Base-by-base conservation (phyloP, 441 rosid genomes). In the Erodium moschatum region DNA sequence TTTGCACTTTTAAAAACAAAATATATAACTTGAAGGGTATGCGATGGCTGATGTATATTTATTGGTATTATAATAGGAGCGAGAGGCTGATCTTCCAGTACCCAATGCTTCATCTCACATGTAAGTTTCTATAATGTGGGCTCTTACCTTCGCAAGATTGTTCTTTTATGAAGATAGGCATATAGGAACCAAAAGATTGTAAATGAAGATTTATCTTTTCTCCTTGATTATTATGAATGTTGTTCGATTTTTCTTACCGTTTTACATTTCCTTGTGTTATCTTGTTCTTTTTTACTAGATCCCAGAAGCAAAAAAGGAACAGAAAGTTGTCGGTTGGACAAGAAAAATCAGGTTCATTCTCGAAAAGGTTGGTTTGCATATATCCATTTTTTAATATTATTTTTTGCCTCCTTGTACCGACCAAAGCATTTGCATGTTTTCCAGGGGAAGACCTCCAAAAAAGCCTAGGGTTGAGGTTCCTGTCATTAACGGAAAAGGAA, bases 381-480 rank as follows among this genome's bases (percentile, higher is more conserved):
- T 50, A 3, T 29, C 18, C 58, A 8, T 64, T 50, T 50, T 13
- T n/a, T 0, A 12, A n/a, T 70, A 12, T 60, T 19, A 66, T 58
- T 48, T 10, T 50, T 4, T 24, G 29, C 13, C 11, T 24, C 10
- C 64, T 12, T 5, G 33, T 27, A 46, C 38, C 35, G 62, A 60
- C 76, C 72, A 44, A 67, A 66, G 10, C 12, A 19, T 20, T 3
- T 40, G 62, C 65, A 63, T 68, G 40, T 65, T 61, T 73, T 75
- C 65, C n/a, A 81, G 83, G 77, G 74, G 42, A 54, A 65, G 75
- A 18, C 67, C 67, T 4, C n/a, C 68, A 20, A 67, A 64, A 38
- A 46, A 50, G n/a, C 16, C 16, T 12, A 50, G 69, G 66, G 16
- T 46, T 9, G 73, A 70, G 62, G 67, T 70, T 20, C 21, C 10